Evolutionary conservation across 2,329 filamentous ascomycete genomes (phyloP).

Genomic region (Verticillium tricorpus): DNA sequence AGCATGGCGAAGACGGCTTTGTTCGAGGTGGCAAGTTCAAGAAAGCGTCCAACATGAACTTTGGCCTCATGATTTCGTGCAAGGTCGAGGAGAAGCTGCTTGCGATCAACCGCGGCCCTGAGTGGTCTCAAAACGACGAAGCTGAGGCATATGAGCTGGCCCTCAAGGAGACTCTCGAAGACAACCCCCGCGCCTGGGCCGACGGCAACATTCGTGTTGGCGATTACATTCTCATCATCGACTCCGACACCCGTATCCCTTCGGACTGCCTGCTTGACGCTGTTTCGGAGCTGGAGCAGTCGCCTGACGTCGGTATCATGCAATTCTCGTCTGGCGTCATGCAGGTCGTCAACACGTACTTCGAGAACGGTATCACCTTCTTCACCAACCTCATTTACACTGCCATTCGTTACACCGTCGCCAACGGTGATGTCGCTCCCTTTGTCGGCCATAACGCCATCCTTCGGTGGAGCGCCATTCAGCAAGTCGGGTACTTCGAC

Average conservation of each 20-base stretch:
- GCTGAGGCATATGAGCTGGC: slow-evolving; percentile 60
- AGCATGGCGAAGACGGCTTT: slow-evolving; percentile 60
- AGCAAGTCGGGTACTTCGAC: slow-evolving; percentile 67
- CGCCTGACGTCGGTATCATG: slow-evolving; percentile 73
- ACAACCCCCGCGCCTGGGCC: slow-evolving; percentile 69
- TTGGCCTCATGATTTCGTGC: slow-evolving; percentile 61
- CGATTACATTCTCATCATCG: slow-evolving; percentile 76
- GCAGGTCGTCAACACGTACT: slow-evolving; percentile 72
- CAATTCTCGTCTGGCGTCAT: slow-evolving; percentile 75
- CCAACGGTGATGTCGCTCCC: slow-evolving; percentile 71
- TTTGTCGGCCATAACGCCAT: slow-evolving; percentile 81
- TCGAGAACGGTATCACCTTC: slow-evolving; percentile 66
- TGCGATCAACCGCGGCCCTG: slow-evolving; percentile 47
- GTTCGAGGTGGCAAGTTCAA: slow-evolving; percentile 61
- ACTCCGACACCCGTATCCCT: slow-evolving; percentile 76
- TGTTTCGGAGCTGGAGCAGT: slow-evolving; percentile 77
- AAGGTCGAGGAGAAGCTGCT: slow-evolving; percentile 66
- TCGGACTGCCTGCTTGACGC: slow-evolving; percentile 73
- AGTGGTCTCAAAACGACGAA: slow-evolving; percentile 68
- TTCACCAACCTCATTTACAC: slow-evolving; percentile 73
- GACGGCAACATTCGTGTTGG: slow-evolving; percentile 83
- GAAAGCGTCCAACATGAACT: slow-evolving; percentile 73
- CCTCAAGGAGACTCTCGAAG: slow-evolving; percentile 62
- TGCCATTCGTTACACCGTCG: slow-evolving; percentile 72
- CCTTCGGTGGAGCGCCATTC: slow-evolving; percentile 70